phyloP scores from a whole-genome alignment of 805 yeast species.

The Martiniozyma abietophila region DNA sequence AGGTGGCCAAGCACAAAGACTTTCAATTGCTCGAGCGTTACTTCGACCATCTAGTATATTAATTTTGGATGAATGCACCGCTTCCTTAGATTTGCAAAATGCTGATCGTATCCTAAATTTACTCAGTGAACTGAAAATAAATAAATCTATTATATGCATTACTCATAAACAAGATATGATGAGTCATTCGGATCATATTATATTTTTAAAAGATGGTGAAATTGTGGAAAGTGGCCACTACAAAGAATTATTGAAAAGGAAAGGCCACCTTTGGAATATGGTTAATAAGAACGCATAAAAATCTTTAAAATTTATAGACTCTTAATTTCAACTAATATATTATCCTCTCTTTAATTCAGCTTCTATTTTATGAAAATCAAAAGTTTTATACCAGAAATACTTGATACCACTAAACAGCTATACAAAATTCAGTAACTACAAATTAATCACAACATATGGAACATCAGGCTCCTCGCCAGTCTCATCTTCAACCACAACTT shows the following conservation, averaged over 20 bases:
- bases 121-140: slow-evolving; percentile 28
- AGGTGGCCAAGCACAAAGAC: slow-evolving; percentile 85
- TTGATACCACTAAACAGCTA: slow-evolving; percentile 1
- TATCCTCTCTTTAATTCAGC: neutral
- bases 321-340: neutral
- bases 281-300: slow-evolving; percentile 3
- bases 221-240: slow-evolving; percentile 37
- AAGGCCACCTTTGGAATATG: slow-evolving; percentile 11
- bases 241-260: slow-evolving; percentile 7
- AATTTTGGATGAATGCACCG: slow-evolving; percentile 85
- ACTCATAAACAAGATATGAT: slow-evolving; percentile 71
- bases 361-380: slow-evolving; percentile 1
- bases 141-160: slow-evolving; percentile 44
- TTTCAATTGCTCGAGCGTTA: slow-evolving; percentile 77
- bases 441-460: slow-evolving; percentile 69
- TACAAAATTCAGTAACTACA: slow-evolving; percentile 17
- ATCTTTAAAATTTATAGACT: neutral
- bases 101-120: slow-evolving; percentile 40
- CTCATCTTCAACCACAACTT: slow-evolving; percentile 85
- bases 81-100: slow-evolving; percentile 70
- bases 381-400: no score
- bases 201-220: slow-evolving; percentile 41
- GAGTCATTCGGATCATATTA: slow-evolving; percentile 41
- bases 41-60: slow-evolving; percentile 53
- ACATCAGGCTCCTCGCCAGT: slow-evolving; percentile 94